These are phyloP conservation scores for Cordyceps farinosa DNA, from an alignment of 2,329 filamentous ascomycete species.

Conservation along the genomic window DNA sequence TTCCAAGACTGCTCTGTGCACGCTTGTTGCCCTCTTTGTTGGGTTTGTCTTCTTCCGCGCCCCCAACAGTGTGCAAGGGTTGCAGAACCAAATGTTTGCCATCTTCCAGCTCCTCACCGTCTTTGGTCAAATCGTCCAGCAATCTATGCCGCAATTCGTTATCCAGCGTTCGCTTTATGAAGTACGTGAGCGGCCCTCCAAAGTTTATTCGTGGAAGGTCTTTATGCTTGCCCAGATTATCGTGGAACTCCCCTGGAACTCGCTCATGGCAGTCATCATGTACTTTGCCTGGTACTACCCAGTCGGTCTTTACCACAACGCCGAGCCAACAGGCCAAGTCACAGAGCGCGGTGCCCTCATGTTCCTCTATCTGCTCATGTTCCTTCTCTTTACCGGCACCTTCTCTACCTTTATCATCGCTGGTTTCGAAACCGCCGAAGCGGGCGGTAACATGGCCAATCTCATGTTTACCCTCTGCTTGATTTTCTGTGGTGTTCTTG, in stretches of 20 bases:
- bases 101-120: constrained; percentile 82
- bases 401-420: constrained; percentile 78
- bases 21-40: constrained; percentile 67
- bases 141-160: constrained; percentile 84
- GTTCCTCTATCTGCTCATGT: constrained; percentile 71
- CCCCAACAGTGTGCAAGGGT: constrained; percentile 67
- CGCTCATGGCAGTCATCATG: constrained; percentile 70
- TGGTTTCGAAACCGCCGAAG: constrained; percentile 70
- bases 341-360: constrained; percentile 70
- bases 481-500: constrained; percentile 74
- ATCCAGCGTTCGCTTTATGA: constrained; percentile 79
- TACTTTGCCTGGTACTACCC: constrained; percentile 85
- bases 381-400: constrained; percentile 77
- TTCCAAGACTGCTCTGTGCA: constrained; percentile 69
- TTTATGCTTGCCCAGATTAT: constrained; percentile 82
- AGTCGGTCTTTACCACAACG: constrained; percentile 71
- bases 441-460: constrained; percentile 71
- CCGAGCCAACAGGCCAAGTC: constrained; percentile 56
- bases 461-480: constrained; percentile 69
- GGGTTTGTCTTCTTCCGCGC: constrained; percentile 77
- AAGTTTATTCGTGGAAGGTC: constrained; percentile 80
- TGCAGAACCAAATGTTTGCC: constrained; percentile 83
- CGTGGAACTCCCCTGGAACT: constrained; percentile 83
- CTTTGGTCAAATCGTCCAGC: constrained; percentile 74
- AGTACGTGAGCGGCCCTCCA: constrained; percentile 77